Evolutionary conservation across 164 flowering plant species (phyloP), one percentile per base, ranked within the genome.

Genomic region (Liriodendron chinense): DNA sequence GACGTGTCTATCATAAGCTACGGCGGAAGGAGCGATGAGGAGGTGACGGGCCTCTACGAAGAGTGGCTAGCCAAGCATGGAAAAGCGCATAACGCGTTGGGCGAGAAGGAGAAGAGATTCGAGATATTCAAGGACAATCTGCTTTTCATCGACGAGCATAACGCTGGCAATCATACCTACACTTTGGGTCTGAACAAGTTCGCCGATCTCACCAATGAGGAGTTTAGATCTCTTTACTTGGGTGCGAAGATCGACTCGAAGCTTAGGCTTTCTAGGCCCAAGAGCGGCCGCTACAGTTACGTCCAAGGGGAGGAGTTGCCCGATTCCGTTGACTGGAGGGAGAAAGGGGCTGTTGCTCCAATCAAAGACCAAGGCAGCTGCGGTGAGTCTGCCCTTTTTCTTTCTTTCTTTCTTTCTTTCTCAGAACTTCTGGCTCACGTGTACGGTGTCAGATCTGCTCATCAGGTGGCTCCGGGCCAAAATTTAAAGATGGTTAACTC

Each of bases 331-430:
- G 98, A 95, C 77, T 95, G 98, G 98, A 90, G 98, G 84, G 74
- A 81, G 75, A 73, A 88, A 68, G 98, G 98, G 9, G 97, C 97
- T 24, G 98, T 95, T 57, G 89, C 28, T 57, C 75, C 28, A 0
- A 87, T 93, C 78, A 93, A 95, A 67, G 94, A 95, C 78, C 98
- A 95, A 78, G 98, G 94, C 14, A 84, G 91, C 79, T 92, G 98
- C 65, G 98, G 98, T 95, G 49, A 86, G 89, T 56, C 26, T 53
- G 53, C 8, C 28, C 70, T 9, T 69, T 50, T 47, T 79, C 12
- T 23, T 12, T 70, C 65, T 22, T 25, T 57, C 22, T 48, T 62
- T 28, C 12, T 64, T 6, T 10, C 7, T 74, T 50, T 56, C n/a
- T 62, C 43, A 34, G 43, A 34, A 34, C 3, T 34, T 34, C 43